Conservation (phyloP, 192 early-diverging fungal genomes). For the Backusella circina region DNA sequence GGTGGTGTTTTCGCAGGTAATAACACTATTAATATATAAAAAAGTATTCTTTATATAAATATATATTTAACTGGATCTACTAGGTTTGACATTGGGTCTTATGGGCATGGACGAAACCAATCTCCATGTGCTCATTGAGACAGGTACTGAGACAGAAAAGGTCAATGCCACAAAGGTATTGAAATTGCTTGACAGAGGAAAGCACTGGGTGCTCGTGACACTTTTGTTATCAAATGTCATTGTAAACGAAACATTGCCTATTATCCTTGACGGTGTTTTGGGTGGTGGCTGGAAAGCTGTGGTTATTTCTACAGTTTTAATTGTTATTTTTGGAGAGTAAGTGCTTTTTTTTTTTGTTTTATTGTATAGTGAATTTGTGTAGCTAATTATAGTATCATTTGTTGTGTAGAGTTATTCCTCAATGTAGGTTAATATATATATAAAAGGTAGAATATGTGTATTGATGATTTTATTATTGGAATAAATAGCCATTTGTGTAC, state of each 20-base stretch:
- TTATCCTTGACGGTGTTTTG: slow-evolving; percentile 74
- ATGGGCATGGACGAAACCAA: slow-evolving; percentile 81
- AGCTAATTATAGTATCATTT: not conserved
- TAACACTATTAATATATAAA: not conserved
- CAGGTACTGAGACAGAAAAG: slow-evolving; percentile 69
- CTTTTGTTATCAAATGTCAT: slow-evolving; percentile 90
- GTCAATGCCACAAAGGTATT: slow-evolving; percentile 63
- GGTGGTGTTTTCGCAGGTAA: slow-evolving; percentile 30
- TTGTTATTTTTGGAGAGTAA: slow-evolving; percentile 95
- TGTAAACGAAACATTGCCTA: slow-evolving; percentile 92
- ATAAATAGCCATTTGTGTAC: slow-evolving; percentile 74
- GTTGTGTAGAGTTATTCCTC: slow-evolving; percentile 71
- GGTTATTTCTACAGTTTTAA: slow-evolving; percentile 79
- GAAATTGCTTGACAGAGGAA: slow-evolving; percentile 42
- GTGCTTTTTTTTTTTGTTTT: slow-evolving; percentile 14
- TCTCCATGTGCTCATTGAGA: slow-evolving; percentile 77
- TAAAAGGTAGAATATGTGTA: not conserved
- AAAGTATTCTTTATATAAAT: not conserved
- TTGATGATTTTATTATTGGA: not conserved
- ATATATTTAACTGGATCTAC: not conserved
- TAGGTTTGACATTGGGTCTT: slow-evolving; percentile 36
- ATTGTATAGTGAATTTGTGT: not conserved
- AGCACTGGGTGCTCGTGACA: slow-evolving; percentile 92
- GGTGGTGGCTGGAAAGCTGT: slow-evolving; percentile 83
- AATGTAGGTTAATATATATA: slow-evolving; percentile 34